Conservation (phyloP, 2,329 filamentous ascomycete species). For the Pseudocercospora musae region DNA sequence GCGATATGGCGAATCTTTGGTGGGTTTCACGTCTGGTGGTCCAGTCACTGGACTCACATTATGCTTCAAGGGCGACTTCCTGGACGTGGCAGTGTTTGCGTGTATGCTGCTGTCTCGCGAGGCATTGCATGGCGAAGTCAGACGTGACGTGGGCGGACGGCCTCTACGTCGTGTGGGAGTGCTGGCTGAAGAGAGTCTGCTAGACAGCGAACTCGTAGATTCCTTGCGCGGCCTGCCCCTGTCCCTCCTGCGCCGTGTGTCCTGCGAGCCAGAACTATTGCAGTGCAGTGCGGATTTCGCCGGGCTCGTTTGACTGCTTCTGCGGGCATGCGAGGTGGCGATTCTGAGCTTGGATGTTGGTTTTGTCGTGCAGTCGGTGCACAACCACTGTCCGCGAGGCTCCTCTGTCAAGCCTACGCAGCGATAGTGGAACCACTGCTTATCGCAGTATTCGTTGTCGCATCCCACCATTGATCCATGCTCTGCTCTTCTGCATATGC, state of each 20-base stretch:
- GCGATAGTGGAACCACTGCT: constrained; percentile 78
- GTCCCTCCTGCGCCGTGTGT: background rate
- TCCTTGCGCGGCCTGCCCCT: background rate
- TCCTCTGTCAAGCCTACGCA: constrained; percentile 67
- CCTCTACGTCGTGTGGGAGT: constrained; percentile 6
- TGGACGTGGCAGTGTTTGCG: background rate
- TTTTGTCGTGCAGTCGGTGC: constrained; percentile 13
- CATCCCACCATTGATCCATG: constrained; percentile 67
- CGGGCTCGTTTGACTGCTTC: background rate
- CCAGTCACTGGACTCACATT: constrained; percentile 16
- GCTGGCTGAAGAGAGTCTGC: constrained; percentile 6
- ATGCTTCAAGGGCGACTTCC: constrained; percentile 3
- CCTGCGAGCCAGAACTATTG: background rate
- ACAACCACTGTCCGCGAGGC: constrained; percentile 42
- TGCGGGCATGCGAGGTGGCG: background rate
- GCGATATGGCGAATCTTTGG: constrained; percentile 17
- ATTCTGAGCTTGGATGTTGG: background rate
- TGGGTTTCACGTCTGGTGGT: constrained; percentile 12
- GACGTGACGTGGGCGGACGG: background rate
- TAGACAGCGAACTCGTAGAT: background rate
- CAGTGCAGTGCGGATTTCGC: background rate
- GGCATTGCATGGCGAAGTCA: background rate
- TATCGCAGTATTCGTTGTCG: constrained; percentile 70
- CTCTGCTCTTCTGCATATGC: background rate
- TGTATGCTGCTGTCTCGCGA: background rate